These are phyloP conservation scores for Xylaria sp. DNA, from an alignment of 2,329 filamentous ascomycete genomes.

Conservation along the genomic window DNA sequence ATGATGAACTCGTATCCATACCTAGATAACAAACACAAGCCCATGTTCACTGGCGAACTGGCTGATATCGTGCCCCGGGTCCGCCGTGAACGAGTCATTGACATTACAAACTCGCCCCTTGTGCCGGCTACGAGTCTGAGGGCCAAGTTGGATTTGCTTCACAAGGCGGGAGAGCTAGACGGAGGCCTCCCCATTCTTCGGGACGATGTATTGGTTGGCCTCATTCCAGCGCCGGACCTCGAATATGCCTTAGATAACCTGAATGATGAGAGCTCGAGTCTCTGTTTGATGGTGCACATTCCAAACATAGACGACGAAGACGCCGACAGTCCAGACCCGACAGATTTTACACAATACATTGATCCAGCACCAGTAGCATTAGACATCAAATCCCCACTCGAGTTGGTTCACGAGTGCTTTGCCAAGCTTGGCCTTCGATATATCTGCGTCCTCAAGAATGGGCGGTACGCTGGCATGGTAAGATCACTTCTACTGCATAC, in stretches of 20 bases:
- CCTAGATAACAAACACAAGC: conserved; percentile 94
- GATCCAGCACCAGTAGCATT: conserved; percentile 89
- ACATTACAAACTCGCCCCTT: conserved; percentile 82
- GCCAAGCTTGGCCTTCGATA: conserved; percentile 92
- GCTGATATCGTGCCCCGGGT: conserved; percentile 83
- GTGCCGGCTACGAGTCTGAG: conserved; percentile 79
- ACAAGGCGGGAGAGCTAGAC: conserved; percentile 87
- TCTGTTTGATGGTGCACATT: conserved; percentile 83
- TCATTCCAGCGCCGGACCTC: conserved; percentile 93
- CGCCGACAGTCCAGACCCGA: conserved; percentile 64
- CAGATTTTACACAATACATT: conserved; percentile 89
- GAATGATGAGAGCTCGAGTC: conserved; percentile 70
- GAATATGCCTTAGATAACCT: conserved; percentile 91
- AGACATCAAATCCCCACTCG: conserved; percentile 89
- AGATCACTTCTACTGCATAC: conserved; percentile 41
- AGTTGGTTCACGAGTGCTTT: conserved; percentile 95
- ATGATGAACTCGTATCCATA: conserved; percentile 98
- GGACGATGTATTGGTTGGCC: conserved; percentile 78
- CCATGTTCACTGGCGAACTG: conserved; percentile 86
- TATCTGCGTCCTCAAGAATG: conserved; percentile 85
- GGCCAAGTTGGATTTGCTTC: conserved; percentile 78
- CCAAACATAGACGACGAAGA: conserved; percentile 69
- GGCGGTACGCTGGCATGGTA: conserved; percentile 87
- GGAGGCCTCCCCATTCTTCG: conserved; percentile 88
- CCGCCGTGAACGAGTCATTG: conserved; percentile 79